Percentiles rank a stretch among this genome's conserved stretches.
These are phyloP conservation scores for Metschnikowia baotianmanensis DNA, from an alignment of 805 yeast species.

Conservation along the genomic window DNA sequence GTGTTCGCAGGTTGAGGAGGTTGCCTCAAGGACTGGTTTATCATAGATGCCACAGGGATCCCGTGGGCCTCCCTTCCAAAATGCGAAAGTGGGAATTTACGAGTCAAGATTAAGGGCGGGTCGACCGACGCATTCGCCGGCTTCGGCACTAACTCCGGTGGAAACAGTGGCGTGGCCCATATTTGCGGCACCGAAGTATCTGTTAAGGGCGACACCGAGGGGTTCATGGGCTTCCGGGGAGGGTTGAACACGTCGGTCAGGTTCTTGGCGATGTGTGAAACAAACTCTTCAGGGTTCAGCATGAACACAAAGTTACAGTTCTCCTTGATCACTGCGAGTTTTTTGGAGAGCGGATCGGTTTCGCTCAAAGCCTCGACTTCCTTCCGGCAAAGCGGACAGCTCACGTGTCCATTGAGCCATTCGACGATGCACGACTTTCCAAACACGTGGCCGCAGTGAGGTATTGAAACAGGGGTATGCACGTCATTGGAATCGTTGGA, in stretches of 20 bases:
- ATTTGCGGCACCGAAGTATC: conserved; percentile 35
- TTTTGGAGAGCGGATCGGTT: conserved; percentile 9
- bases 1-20: conserved; percentile 1
- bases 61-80: conserved; percentile 5
- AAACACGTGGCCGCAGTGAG: conserved; percentile 18
- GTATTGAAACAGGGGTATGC: conserved; percentile 18
- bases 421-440: conserved; percentile 20
- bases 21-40: neutral
- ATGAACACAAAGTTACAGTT: conserved; percentile 12
- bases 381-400: conserved; percentile 20
- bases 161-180: conserved; percentile 30
- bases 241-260: conserved; percentile 41
- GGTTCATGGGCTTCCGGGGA: conserved; percentile 33
- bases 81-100: conserved; percentile 15
- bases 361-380: conserved; percentile 17
- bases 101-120: conserved; percentile 17
- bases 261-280: conserved; percentile 26
- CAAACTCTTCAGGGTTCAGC: conserved; percentile 17
- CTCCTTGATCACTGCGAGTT: conserved; percentile 9
- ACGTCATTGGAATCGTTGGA: conserved; percentile 4
- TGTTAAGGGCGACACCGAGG: conserved; percentile 37
- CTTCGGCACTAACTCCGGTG: neutral
- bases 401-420: conserved; percentile 18
- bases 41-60: conserved; percentile 1
- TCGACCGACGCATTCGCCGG: conserved; percentile 4